Evolutionary conservation across 176 grass and related monocot species (phyloP), one percentile per base, ranked within the genome.

Genomic region (Carex pumila): DNA sequence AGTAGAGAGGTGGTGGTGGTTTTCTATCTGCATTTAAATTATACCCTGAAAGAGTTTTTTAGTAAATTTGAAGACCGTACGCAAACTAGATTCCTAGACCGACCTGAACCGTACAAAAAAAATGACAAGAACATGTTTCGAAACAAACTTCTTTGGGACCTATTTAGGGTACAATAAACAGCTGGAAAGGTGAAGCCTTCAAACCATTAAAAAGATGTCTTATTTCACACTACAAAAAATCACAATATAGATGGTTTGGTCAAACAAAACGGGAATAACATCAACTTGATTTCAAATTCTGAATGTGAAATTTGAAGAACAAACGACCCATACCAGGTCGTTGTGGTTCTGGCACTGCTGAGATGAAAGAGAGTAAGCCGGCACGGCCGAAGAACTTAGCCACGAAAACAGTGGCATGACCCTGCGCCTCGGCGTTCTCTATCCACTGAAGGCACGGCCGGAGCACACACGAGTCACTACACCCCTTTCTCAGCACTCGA

Each of bases 321-420:
- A 41, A 60, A 13, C 3, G 11, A 57, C 56, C 1, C 56, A 0
- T 75, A 94, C 96, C 93, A 41, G 97, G 90, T 36, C 97, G 97
- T 61, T 94, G 93, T 0, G 81, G 54, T 3, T 90, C 86, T 25
- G 97, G 88, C 19, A 99, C 97, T 66, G 89, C 90, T 56, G 90
- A 90, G 90, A 99, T 88, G 93, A 99, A 99, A 57, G 97, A 91
- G 80, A 96, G 87, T 72, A 99, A 91, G 0, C 97, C 97, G 14
- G 97, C 97, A 50, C 97, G 97, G 84, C 97, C 97, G 41, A 99
- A 99, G 87, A 94, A 96, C 87, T 99, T 99, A 81, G 97, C 93
- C 82, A 92, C 93, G 82, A 99, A 99, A 58, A 99, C 87, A 31
- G 97, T 99, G 90, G 97, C 97, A 90, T 96, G 91, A 72, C 90